Evolutionary conservation across 768 basidiomycete genomes (phyloP).

Genomic region (Heimioporus sp.): DNA sequence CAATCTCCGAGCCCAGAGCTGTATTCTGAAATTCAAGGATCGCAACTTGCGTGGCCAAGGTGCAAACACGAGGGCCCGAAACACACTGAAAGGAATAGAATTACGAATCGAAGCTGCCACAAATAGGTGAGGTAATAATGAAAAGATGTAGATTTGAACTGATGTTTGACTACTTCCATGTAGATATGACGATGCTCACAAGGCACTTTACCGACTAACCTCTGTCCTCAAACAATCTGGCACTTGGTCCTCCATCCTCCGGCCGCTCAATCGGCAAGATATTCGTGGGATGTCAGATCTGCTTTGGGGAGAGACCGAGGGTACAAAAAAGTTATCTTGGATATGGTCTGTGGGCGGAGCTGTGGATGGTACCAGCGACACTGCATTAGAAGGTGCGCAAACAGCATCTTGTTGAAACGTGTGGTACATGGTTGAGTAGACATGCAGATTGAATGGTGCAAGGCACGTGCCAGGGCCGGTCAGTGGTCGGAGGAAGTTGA

Average conservation of each 20-base stretch:
- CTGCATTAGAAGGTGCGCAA: background rate
- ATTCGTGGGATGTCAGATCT: background rate
- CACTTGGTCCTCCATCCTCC: background rate
- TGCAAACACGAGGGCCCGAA: background rate
- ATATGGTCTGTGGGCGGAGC: conserved; percentile 5
- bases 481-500: conserved; percentile 22
- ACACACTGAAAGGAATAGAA: background rate
- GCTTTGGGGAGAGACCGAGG: conserved; percentile 2
- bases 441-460: conserved; percentile 15
- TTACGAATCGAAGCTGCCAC: background rate
- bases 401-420: no score
- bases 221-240: background rate
- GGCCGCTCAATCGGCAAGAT: background rate
- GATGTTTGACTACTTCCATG: no score
- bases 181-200: background rate
- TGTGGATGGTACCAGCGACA: background rate
- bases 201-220: background rate
- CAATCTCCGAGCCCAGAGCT: no score
- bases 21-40: no score
- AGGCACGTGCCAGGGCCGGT: conserved; percentile 10
- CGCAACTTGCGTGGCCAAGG: conserved; percentile 5
- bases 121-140: background rate
- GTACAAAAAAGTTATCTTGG: conserved; percentile 5
- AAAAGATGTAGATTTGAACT: no score
- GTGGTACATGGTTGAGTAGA: background rate